Conservation (phyloP, 2,329 filamentous ascomycete genomes). For the Cladobotryum mycophilum region DNA sequence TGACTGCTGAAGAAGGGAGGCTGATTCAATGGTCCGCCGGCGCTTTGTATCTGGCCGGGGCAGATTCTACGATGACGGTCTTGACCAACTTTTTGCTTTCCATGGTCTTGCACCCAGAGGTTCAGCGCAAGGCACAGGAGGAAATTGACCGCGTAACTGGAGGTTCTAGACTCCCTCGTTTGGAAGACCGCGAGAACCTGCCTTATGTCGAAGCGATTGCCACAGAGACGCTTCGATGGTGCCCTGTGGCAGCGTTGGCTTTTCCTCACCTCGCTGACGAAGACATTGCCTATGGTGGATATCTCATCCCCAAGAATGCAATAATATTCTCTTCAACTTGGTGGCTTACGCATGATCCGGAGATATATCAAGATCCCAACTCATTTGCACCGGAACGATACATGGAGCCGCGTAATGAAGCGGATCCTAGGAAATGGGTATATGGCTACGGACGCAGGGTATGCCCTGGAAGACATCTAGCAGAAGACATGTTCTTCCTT, state of each 20-base stretch:
- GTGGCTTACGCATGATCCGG: constrained; percentile 50
- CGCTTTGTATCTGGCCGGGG: constrained; percentile 23
- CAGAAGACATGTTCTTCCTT: constrained; percentile 26
- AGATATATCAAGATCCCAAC: constrained; percentile 48
- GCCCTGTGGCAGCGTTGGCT: constrained; percentile 27
- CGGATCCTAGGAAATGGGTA: constrained; percentile 22
- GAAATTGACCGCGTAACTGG: constrained; percentile 26
- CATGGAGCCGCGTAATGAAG: constrained; percentile 23
- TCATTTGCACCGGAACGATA: constrained; percentile 29
- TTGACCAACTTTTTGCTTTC: constrained; percentile 21
- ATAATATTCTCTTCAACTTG: constrained; percentile 19
- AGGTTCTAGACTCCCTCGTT: constrained; percentile 20
- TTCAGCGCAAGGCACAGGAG: constrained; percentile 19
- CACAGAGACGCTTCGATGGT: constrained; percentile 27
- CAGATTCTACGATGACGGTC: constrained; percentile 24
- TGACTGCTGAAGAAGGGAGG: constrained; percentile 1
- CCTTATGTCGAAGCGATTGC: constrained; percentile 26
- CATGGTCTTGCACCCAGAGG: constrained; percentile 19
- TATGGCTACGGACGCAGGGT: constrained; percentile 33
- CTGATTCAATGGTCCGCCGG: constrained; percentile 20
- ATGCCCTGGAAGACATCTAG: constrained; percentile 29
- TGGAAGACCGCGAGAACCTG: constrained; percentile 21
- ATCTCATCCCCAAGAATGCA: constrained; percentile 23
- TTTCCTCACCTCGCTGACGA: constrained; percentile 33
- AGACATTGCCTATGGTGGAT: constrained; percentile 20